Conservation (phyloP, 1,284 basidiomycete species). For the Moesziomyces sp. region DNA sequence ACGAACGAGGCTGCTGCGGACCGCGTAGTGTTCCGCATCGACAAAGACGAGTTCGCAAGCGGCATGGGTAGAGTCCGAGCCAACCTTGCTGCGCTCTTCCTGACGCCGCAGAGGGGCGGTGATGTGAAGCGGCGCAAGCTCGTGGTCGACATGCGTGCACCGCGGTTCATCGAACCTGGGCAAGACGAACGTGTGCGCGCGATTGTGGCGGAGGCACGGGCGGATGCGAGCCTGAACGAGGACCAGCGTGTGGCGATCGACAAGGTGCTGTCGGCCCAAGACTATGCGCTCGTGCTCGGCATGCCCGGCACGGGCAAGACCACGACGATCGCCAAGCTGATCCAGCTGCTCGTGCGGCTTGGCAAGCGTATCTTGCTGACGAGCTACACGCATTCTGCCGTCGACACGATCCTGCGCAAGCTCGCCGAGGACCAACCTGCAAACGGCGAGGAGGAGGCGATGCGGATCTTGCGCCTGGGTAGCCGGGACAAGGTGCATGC, state of each 20-base stretch:
- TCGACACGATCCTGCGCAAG: conserved; percentile 92
- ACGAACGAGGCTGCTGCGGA: no score
- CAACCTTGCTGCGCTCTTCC: conserved; percentile 90
- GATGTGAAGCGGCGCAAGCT: conserved; percentile 73
- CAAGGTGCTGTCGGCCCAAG: conserved; percentile 80
- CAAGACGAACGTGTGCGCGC: conserved; percentile 1
- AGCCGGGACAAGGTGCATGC: conserved; percentile 85
- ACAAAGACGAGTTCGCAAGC: conserved; percentile 88
- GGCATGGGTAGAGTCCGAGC: conserved; percentile 88
- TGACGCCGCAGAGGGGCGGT: conserved; percentile 72
- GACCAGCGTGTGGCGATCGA: conserved; percentile 81
- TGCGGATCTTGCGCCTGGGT: conserved; percentile 80
- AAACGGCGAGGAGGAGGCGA: conserved; percentile 2
- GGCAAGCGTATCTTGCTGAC: conserved; percentile 90
- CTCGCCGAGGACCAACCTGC: conserved; percentile 73
- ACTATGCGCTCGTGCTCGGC: conserved; percentile 91
- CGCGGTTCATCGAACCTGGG: conserved; percentile 71
- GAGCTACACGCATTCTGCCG: conserved; percentile 96
- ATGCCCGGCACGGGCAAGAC: conserved; percentile 99
- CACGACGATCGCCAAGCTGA: conserved; percentile 89
- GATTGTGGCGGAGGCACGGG: conserved; percentile 2
- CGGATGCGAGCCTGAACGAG: conserved; percentile 73
- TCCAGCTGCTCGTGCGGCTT: conserved; percentile 79
- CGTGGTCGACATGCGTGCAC: conserved; percentile 82
- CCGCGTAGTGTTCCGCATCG: conserved; percentile 81